phyloP scores from a whole-genome alignment of 148 eudicot species.

The Fagopyrum homotropicum region DNA sequence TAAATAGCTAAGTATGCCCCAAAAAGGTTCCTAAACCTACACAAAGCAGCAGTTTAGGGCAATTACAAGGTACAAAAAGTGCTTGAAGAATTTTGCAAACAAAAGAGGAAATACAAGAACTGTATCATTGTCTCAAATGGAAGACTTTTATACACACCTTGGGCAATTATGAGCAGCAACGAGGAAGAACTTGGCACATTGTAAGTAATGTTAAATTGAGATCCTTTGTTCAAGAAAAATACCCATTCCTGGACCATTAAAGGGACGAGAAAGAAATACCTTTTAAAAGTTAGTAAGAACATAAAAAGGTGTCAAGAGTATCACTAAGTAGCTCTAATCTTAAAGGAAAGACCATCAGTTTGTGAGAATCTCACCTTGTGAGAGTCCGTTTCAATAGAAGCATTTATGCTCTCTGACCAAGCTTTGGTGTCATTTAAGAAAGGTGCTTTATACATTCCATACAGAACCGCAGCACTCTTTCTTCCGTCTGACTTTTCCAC shows the following conservation, averaged over 20 bases:
- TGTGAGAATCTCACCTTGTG: slow-evolving; percentile 42
- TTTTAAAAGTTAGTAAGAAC: background rate
- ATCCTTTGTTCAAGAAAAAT: slow-evolving; percentile 61
- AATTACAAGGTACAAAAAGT: background rate
- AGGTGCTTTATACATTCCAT: slow-evolving; percentile 41
- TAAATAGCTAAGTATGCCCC: too few relatives aligned
- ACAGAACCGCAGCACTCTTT: slow-evolving; percentile 31
- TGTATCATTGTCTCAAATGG: background rate
- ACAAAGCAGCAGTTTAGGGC: background rate
- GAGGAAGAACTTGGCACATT: slow-evolving; percentile 42
- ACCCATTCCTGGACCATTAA: slow-evolving; percentile 54
- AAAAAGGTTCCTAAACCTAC: too few relatives aligned
- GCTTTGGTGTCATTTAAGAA: slow-evolving; percentile 20
- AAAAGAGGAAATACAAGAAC: background rate
- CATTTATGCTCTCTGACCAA: slow-evolving; percentile 43
- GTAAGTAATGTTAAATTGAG: slow-evolving; percentile 62
- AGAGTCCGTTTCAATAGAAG: slow-evolving; percentile 27
- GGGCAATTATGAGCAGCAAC: slow-evolving; percentile 57
- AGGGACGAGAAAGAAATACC: slow-evolving; percentile 6
- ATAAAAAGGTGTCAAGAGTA: background rate
- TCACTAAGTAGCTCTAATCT: slow-evolving; percentile 2
- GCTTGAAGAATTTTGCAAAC: background rate
- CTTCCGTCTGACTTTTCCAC: slow-evolving; percentile 30
- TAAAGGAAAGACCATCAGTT: background rate
- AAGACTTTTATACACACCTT: slow-evolving; percentile 37